Evolutionary conservation across 192 early-diverging fungal species (phyloP).

Genomic region (Rhizophagus prolifer): DNA sequence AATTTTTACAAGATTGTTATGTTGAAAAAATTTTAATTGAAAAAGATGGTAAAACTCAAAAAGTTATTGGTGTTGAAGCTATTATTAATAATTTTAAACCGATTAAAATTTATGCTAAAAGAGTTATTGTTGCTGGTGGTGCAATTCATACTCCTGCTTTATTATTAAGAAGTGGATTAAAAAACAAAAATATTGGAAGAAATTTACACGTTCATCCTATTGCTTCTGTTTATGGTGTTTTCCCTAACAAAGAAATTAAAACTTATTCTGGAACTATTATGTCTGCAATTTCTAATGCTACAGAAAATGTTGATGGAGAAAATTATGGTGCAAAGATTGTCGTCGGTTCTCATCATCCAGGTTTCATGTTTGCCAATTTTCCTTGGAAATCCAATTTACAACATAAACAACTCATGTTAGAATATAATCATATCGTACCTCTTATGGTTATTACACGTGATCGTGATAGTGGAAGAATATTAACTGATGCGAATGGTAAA

Average conservation of each 20-base stretch:
- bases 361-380: slow-evolving; percentile 36
- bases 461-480: slow-evolving; percentile 53
- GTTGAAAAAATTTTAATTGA: slow-evolving; percentile 57
- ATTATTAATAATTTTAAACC: slow-evolving; percentile 34
- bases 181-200: slow-evolving; percentile 68
- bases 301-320: slow-evolving; percentile 58
- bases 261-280: slow-evolving; percentile 62
- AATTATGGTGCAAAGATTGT: slow-evolving; percentile 70
- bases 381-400: slow-evolving; percentile 52
- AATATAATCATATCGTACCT: slow-evolving; percentile 47
- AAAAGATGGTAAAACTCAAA: slow-evolving; percentile 34
- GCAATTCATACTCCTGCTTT: slow-evolving; percentile 67
- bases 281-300: slow-evolving; percentile 60
- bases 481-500: slow-evolving; percentile 41
- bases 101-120: slow-evolving; percentile 48
- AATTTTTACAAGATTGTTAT: slow-evolving; percentile 58
- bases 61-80: slow-evolving; percentile 56
- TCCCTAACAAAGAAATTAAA: slow-evolving; percentile 51
- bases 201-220: slow-evolving; percentile 68
- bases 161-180: slow-evolving; percentile 62
- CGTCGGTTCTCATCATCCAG: slow-evolving; percentile 58
- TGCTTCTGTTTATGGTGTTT: slow-evolving; percentile 60
- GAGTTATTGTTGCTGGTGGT: slow-evolving; percentile 63
- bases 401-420: slow-evolving; percentile 55
- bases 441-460: slow-evolving; percentile 63